phyloP scores from a whole-genome alignment of 176 grass and related monocot species.

The Cymbopogon citratus region DNA sequence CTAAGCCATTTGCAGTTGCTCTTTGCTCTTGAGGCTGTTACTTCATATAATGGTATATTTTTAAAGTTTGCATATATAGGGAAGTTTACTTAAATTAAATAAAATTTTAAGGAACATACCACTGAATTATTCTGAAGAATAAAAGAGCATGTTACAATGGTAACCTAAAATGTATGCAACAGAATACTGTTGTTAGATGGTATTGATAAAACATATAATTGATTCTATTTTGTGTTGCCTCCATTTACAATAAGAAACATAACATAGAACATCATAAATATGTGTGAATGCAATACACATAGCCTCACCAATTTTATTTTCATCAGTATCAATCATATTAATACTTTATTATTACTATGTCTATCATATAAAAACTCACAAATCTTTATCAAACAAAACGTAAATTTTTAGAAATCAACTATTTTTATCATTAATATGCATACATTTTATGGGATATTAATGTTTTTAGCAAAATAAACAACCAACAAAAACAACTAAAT shows the following conservation, averaged over 20 bases:
- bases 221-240: background rate
- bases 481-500: background rate
- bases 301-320: background rate
- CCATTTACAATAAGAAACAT: background rate
- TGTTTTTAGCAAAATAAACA: background rate
- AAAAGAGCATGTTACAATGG: constrained; percentile 30
- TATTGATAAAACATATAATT: background rate
- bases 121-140: constrained; percentile 51
- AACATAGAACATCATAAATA: background rate
- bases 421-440: background rate
- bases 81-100: background rate
- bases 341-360: background rate
- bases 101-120: constrained; percentile 16
- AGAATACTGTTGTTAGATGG: background rate
- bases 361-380: too few relatives aligned
- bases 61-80: background rate
- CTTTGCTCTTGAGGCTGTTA: constrained; percentile 49
- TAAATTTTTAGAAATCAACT: too few relatives aligned
- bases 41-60: background rate
- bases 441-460: background rate
- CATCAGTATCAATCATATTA: background rate
- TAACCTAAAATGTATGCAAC: constrained; percentile 25
- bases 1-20: constrained; percentile 49
- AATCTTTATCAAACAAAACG: too few relatives aligned
- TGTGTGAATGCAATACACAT: background rate